Percentiles rank a stretch among this genome's conserved stretches.
phyloP scores from a whole-genome alignment of 2,329 filamentous ascomycete species.

The Botryotinia globosa region DNA sequence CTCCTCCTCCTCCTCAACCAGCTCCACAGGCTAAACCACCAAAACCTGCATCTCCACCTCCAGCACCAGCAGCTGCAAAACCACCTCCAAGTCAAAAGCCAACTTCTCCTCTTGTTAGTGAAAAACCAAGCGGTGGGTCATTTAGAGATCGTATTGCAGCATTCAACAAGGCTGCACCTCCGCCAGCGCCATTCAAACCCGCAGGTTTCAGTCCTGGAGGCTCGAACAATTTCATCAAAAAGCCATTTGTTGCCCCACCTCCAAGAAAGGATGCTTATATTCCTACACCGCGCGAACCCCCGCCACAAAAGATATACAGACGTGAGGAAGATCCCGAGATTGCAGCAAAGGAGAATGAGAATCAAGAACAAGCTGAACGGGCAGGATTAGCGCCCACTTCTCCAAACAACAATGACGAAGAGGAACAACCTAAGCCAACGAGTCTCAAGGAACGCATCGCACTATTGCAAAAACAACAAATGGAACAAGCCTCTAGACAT shows the following conservation, averaged over 20 bases:
- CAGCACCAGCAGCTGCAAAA: slow-evolving; percentile 36
- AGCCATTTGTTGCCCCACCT: slow-evolving; percentile 92
- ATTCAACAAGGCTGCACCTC: slow-evolving; percentile 89
- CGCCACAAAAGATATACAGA: slow-evolving; percentile 73
- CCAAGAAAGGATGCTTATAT: slow-evolving; percentile 91
- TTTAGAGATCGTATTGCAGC: slow-evolving; percentile 96
- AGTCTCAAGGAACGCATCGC: slow-evolving; percentile 96
- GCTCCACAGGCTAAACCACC: slow-evolving; percentile 40
- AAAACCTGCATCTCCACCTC: slow-evolving; percentile 38
- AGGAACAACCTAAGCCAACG: slow-evolving; percentile 85
- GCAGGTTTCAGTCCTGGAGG: slow-evolving; percentile 57
- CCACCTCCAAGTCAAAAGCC: slow-evolving; percentile 42
- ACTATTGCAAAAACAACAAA: slow-evolving; percentile 86
- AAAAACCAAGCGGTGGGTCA: slow-evolving; percentile 72
- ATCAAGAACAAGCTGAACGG: slow-evolving; percentile 63
- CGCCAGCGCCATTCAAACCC: slow-evolving; percentile 87
- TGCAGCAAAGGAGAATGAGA: slow-evolving; percentile 63
- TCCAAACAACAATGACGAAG: slow-evolving; percentile 47
- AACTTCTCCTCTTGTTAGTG: slow-evolving; percentile 60
- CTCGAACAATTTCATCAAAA: slow-evolving; percentile 79
- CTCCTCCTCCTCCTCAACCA: slow-evolving; percentile 35
- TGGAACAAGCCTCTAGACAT: slow-evolving; percentile 81
- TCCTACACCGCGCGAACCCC: slow-evolving; percentile 68
- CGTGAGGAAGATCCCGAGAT: slow-evolving; percentile 83
- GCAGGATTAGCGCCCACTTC: slow-evolving; percentile 56